phyloP scores from a whole-genome alignment of 495 filamentous ascomycete species.

The Neurospora sp. region DNA sequence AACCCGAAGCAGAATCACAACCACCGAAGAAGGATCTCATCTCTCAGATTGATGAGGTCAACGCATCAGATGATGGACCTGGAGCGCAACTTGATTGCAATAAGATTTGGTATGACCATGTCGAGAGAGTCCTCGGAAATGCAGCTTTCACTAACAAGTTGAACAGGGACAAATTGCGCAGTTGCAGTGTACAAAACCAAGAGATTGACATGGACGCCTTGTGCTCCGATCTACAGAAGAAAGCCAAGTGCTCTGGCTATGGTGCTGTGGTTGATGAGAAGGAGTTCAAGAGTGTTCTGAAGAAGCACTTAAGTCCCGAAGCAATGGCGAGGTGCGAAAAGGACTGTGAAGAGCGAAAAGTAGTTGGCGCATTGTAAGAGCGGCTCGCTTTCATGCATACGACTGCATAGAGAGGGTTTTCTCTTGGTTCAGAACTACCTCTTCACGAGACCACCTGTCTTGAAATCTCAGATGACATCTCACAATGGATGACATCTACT shows the following conservation, averaged over 20 bases:
- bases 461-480: neutral
- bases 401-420: neutral
- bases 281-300: slow-evolving; percentile 76
- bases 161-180: slow-evolving; percentile 80
- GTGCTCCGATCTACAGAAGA: slow-evolving; percentile 87
- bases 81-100: slow-evolving; percentile 63
- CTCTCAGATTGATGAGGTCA: slow-evolving; percentile 60
- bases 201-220: slow-evolving; percentile 88
- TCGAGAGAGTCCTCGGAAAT: slow-evolving; percentile 2
- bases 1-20: neutral
- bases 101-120: slow-evolving; percentile 72
- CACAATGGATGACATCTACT: neutral
- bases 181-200: slow-evolving; percentile 74
- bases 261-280: slow-evolving; percentile 87
- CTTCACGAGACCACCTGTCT: neutral
- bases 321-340: slow-evolving; percentile 3
- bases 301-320: slow-evolving; percentile 32
- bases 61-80: slow-evolving; percentile 55
- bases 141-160: slow-evolving; percentile 6
- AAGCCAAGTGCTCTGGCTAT: slow-evolving; percentile 88
- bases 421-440: neutral
- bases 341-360: neutral
- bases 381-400: neutral
- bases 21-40: slow-evolving; percentile 58
- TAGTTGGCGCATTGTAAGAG: neutral